A percentile compares a stretch with the other conserved stretches of the same genome.
phyloP scores from a whole-genome alignment of 1,284 basidiomycete genomes.

The Ceratobasidium sp. region DNA sequence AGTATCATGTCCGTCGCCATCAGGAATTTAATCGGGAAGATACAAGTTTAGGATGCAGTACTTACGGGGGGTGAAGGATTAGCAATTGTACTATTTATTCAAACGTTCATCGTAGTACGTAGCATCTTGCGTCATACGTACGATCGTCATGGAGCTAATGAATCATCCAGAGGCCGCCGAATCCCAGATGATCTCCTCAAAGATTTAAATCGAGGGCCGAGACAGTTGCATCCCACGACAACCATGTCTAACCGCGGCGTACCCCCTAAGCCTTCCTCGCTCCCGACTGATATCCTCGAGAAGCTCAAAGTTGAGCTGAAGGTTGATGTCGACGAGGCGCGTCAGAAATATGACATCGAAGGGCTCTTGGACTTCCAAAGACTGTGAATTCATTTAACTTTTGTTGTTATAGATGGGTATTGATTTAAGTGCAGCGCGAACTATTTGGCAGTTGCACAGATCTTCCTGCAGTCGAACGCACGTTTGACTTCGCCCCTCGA shows the following conservation, averaged over 20 bases:
- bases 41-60: too few species aligned
- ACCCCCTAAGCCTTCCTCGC: conserved; percentile 54
- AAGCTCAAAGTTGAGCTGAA: conserved; percentile 56
- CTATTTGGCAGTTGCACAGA: conserved; percentile 60
- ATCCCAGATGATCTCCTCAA: background rate
- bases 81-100: conserved; percentile 5
- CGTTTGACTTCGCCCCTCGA: conserved; percentile 69
- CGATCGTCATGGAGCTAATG: conserved; percentile 9
- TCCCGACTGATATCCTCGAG: conserved; percentile 51
- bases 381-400: conserved; percentile 50
- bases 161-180: background rate
- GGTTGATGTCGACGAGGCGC: conserved; percentile 48
- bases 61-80: background rate
- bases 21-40: too few species aligned
- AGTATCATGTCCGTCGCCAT: conserved; percentile 34
- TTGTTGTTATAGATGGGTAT: background rate
- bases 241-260: conserved; percentile 27
- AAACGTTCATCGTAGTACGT: background rate
- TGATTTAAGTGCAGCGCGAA: conserved; percentile 46
- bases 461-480: conserved; percentile 81
- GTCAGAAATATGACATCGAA: conserved; percentile 53
- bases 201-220: background rate
- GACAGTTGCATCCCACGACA: background rate
- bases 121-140: background rate
- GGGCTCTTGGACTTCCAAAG: conserved; percentile 56